A percentile compares a stretch with the other conserved stretches of the same genome.
Conservation (phyloP, 768 basidiomycete genomes). For the Crepidotus variabilis region DNA sequence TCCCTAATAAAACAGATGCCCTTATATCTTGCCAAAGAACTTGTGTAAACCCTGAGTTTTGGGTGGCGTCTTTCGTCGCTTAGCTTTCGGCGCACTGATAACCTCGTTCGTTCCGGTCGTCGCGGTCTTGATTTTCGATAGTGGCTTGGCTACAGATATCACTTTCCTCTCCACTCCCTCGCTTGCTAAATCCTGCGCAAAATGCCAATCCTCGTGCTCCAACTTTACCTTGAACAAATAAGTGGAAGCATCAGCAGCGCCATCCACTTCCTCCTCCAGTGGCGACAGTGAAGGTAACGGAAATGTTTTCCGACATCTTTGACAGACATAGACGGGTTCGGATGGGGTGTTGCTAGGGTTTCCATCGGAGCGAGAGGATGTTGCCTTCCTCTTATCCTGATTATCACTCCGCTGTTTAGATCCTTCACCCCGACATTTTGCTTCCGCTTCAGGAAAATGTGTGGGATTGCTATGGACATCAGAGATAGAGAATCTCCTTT, state of each 20-base stretch:
- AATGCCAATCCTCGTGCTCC: conserved; percentile 90
- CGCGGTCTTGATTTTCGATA: not conserved
- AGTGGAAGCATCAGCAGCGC: conserved; percentile 19
- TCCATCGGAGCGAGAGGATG: not conserved
- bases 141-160: conserved; percentile 12
- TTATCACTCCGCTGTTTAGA: not conserved
- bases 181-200: conserved; percentile 72
- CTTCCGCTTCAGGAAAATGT: not conserved
- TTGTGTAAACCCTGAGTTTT: conserved; percentile 34
- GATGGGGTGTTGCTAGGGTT: conserved; percentile 8
- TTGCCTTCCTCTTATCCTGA: conserved; percentile 4
- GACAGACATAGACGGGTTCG: conserved; percentile 41
- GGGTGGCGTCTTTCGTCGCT: conserved; percentile 23
- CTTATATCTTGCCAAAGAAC: conserved; percentile 31
- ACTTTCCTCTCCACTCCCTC: conserved; percentile 21
- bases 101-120: conserved; percentile 2
- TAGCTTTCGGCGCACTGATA: conserved; percentile 12
- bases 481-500: not conserved
- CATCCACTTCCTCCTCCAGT: conserved; percentile 16
- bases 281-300: conserved; percentile 21
- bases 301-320: conserved; percentile 51
- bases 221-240: conserved; percentile 37
- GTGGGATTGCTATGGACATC: conserved; percentile 1
- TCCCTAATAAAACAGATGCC: too few species aligned
- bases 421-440: not conserved